These are phyloP conservation scores for Chlamydomonas applanata DNA, from an alignment of 139 green algal genomes.

Conservation along the genomic window DNA sequence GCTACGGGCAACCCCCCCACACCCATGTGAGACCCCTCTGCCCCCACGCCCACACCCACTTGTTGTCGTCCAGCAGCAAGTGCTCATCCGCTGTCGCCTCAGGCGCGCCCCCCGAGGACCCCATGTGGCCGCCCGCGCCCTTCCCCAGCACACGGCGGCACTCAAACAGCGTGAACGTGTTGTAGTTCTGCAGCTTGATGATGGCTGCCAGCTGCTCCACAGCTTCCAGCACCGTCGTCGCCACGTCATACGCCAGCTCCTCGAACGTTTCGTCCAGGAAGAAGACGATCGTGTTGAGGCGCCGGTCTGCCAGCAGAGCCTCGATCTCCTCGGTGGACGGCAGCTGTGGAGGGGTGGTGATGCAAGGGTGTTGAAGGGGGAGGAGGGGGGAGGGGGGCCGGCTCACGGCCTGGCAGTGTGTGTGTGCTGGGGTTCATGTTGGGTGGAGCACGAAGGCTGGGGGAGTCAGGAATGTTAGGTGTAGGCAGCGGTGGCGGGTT, in stretches of 20 bases:
- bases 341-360: conserved; percentile 42
- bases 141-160: conserved; percentile 36
- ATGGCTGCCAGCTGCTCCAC: conserved; percentile 81
- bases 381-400: too few species aligned
- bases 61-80: conserved; percentile 89
- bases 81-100: conserved; percentile 72
- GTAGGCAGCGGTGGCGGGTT: too few species aligned
- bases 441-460: too few species aligned
- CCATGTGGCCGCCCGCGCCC: neutral
- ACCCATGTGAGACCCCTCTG: neutral
- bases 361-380: too few species aligned
- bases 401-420: too few species aligned
- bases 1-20: too few species aligned
- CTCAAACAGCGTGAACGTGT: conserved; percentile 95
- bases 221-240: conserved; percentile 64
- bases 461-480: too few species aligned
- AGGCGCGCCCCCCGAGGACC: neutral
- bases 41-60: conserved; percentile 55
- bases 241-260: conserved; percentile 84
- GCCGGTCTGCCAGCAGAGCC: conserved; percentile 61
- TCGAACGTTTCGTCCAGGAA: conserved; percentile 98
- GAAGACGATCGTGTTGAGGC: conserved; percentile 82
- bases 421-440: too few species aligned
- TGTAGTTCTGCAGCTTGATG: conserved; percentile 92
- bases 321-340: conserved; percentile 89